Evolutionary conservation across 2,329 filamentous ascomycete species (phyloP).

Genomic region (Graphiopsis chlorocephala): DNA sequence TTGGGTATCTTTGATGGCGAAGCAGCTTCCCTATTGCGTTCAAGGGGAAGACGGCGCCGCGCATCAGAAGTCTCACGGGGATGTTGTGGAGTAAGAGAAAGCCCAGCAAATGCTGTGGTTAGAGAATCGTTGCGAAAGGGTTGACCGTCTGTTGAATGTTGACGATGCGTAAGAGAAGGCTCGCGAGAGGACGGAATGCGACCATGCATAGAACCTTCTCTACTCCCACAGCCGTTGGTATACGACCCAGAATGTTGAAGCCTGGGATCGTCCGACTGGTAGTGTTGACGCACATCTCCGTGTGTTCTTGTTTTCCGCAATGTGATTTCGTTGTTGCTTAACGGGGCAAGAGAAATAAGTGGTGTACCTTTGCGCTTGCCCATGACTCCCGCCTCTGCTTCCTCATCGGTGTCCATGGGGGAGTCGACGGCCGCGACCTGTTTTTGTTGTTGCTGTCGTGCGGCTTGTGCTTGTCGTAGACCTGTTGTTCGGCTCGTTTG

Average conservation of each 20-base stretch:
- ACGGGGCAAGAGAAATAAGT: constrained; percentile 38
- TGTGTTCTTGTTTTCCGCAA: constrained; percentile 35
- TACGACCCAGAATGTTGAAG: constrained; percentile 17
- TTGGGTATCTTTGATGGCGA: constrained; percentile 37
- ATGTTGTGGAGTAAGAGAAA: constrained; percentile 27
- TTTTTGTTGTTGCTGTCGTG: constrained; percentile 14
- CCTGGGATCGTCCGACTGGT: constrained; percentile 21
- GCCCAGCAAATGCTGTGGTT: constrained; percentile 28
- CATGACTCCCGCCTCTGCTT: constrained; percentile 30
- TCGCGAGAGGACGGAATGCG: constrained; percentile 11
- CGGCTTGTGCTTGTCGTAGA: constrained; percentile 22
- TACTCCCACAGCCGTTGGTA: constrained; percentile 13
- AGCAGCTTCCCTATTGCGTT: constrained; percentile 31
- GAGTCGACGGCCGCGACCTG: constrained; percentile 13
- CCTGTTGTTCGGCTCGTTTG: constrained; percentile 45
- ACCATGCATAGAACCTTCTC: constrained; percentile 6
- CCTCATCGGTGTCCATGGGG: constrained; percentile 37
- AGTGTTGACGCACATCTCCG: constrained; percentile 25
- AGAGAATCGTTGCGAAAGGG: constrained; percentile 31
- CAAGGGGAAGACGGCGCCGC: constrained; percentile 30
- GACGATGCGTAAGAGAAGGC: constrained; percentile 16
- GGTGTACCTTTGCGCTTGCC: constrained; percentile 47
- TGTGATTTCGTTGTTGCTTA: constrained; percentile 22
- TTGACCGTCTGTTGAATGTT: constrained; percentile 22
- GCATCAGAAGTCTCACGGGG: constrained; percentile 2